A percentile compares a stretch with the other conserved stretches of the same genome.
Evolutionary conservation across 768 basidiomycete genomes (phyloP).

Genomic region (Tylopilus intermedius): DNA sequence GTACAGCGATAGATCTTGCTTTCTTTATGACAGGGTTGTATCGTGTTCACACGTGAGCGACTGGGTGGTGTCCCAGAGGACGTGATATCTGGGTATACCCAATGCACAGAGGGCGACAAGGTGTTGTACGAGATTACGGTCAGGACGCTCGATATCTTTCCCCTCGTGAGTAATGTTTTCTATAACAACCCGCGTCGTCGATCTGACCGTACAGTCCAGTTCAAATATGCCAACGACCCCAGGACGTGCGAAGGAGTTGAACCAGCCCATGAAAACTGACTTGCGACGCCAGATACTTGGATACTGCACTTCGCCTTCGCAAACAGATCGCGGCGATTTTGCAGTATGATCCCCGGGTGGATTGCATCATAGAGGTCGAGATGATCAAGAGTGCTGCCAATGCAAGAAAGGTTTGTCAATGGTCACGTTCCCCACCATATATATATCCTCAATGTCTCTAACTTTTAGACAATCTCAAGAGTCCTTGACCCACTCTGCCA

Average conservation of each 20-base stretch:
- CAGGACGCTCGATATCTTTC: conserved; percentile 76
- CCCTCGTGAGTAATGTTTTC: too few relatives aligned
- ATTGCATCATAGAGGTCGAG: too few relatives aligned
- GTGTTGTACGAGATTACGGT: conserved; percentile 70
- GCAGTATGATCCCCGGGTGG: too few relatives aligned
- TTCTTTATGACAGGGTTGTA: conserved; percentile 41
- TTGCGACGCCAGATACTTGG: conserved; percentile 68
- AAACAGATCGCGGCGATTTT: conserved; percentile 32
- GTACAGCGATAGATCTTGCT: not conserved
- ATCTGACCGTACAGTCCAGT: conserved; percentile 37
- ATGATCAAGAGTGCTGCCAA: too few relatives aligned
- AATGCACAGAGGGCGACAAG: conserved; percentile 46
- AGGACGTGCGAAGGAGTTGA: conserved; percentile 61
- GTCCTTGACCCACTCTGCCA: conserved; percentile 66
- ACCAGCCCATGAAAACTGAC: conserved; percentile 63
- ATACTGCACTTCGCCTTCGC: conserved; percentile 58
- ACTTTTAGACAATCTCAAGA: conserved; percentile 76
- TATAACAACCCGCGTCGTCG: not conserved
- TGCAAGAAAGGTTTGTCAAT: not conserved
- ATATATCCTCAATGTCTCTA: conserved; percentile 21
- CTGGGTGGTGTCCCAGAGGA: conserved; percentile 78
- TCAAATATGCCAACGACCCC: conserved; percentile 73
- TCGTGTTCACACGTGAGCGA: conserved; percentile 66
- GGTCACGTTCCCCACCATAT: not conserved
- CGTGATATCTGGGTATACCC: conserved; percentile 74